Evolutionary conservation across 306 rosid species (phyloP).

Genomic region (Cicer chorassanicum): DNA sequence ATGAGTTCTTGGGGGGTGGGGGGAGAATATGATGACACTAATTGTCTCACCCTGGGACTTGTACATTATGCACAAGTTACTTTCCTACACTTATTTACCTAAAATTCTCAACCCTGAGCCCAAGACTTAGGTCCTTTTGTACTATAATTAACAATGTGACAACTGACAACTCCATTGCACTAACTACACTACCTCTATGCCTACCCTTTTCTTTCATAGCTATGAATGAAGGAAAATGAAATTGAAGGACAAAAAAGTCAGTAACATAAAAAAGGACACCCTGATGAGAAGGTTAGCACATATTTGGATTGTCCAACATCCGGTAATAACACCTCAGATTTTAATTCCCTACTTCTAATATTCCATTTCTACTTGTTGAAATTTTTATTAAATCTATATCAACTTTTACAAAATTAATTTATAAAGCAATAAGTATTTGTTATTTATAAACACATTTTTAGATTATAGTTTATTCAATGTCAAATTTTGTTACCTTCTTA

Average conservation of each 20-base stretch:
- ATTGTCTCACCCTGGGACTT: conserved; percentile 41
- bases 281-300: conserved; percentile 9
- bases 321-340: not conserved
- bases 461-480: no score
- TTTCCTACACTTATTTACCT: conserved; percentile 37
- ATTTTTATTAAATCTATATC: no score
- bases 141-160: conserved; percentile 43
- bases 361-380: no score
- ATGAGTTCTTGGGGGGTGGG: conserved; percentile 28
- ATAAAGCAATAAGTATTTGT: no score
- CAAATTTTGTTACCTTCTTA: no score
- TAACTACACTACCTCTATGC: conserved; percentile 29
- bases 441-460: no score
- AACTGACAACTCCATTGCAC: conserved; percentile 39
- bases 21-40: conserved; percentile 35
- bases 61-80: conserved; percentile 42
- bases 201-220: conserved; percentile 25
- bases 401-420: no score
- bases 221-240: conserved; percentile 4
- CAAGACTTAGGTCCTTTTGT: conserved; percentile 38
- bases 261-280: not conserved
- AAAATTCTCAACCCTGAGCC: conserved; percentile 38
- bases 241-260: not conserved
- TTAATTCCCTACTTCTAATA: no score
- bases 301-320: conserved; percentile 17